Percentiles rank a stretch among this genome's conserved stretches.
Evolutionary conservation across 192 early-diverging fungal genomes (phyloP).

Genomic region (Bifiguratus adelaidae): DNA sequence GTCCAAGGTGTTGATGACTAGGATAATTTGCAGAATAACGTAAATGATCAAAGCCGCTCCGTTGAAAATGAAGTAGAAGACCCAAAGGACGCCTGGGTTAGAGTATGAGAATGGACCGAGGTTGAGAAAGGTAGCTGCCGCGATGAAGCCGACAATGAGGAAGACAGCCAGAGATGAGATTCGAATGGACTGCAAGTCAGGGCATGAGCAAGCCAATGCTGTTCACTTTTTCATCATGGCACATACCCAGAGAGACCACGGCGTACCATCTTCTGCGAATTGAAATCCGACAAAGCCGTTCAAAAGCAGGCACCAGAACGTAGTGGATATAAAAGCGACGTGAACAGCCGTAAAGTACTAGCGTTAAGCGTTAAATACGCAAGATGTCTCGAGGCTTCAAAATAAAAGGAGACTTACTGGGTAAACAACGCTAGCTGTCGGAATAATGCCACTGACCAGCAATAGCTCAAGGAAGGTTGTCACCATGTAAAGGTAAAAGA

Average conservation of each 20-base stretch:
- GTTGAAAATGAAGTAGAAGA: constrained; percentile 83
- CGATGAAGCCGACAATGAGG: constrained; percentile 62
- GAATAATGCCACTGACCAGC: constrained; percentile 87
- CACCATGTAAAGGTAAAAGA: constrained; percentile 93
- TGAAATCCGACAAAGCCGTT: constrained; percentile 97
- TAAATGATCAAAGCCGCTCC: constrained; percentile 76
- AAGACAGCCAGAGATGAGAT: constrained; percentile 76
- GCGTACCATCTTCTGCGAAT: constrained; percentile 94
- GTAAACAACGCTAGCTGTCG: constrained; percentile 65
- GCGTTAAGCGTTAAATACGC: no score
- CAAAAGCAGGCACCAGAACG: constrained; percentile 86
- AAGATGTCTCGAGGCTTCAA: background rate
- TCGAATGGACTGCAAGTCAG: constrained; percentile 56
- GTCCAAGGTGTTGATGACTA: constrained; percentile 92
- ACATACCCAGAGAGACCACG: constrained; percentile 77
- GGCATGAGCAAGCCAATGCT: background rate
- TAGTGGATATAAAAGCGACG: constrained; percentile 70
- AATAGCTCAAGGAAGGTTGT: constrained; percentile 83
- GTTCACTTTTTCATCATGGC: background rate
- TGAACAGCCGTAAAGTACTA: constrained; percentile 81
- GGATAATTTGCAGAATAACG: constrained; percentile 80
- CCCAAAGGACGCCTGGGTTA: constrained; percentile 66
- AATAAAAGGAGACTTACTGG: constrained; percentile 28
- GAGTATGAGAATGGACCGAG: constrained; percentile 45
- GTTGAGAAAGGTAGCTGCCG: constrained; percentile 73